Evolutionary conservation across 2,329 filamentous ascomycete genomes (phyloP), one percentile per base, ranked within the genome.

Genomic region (Tolypocladium album): DNA sequence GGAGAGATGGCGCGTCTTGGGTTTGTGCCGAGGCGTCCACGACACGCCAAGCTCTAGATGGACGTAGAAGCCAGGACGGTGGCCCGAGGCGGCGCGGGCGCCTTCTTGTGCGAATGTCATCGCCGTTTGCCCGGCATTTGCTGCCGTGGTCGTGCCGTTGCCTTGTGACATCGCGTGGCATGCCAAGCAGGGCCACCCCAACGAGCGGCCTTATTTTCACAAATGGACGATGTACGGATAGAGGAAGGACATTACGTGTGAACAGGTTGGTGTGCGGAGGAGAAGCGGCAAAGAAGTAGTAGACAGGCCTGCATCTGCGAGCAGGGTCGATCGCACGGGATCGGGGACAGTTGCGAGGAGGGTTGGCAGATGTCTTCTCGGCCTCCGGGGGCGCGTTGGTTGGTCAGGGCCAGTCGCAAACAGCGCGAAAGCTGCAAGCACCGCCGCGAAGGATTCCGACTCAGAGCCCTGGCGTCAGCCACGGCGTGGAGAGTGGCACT

Each of bases 41-140:
- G 79, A 80, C 31, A 83, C 69, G 38, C 80, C 79, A 61, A 82
- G 79, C 65, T 81, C 79, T 61, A 83, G 69, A 59, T 80, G 77
- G 12, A 82, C 69, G 61, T 80, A 82, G 59, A 82, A 70, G 43
- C 63, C 62, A 53, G 70, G 68, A 58, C 68, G 64, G 38, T 67
- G 62, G 34, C 61, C 60, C 69, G 71, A 72, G 53, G 39, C 63
- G 58, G 59, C 36, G 17, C 27, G 17, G 17, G 31, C 50, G 27
- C n/a, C 50, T n/a, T 8, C 31, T 34, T 13, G 50, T 20, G 27
- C 9, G n/a, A 27, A 34, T 53, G 27, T 27, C 50, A 53, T 53
- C 17, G 3, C 50, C 17, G 17, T 9, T 31, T n/a, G 15, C 9
- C 50, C 17, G 12, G 17, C 27, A 15, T 34, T 17, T 34, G 27